Evolutionary conservation across 257 asterid genomes (phyloP), one percentile per base, ranked within the genome.

Genomic region (Henckelia pumila): DNA sequence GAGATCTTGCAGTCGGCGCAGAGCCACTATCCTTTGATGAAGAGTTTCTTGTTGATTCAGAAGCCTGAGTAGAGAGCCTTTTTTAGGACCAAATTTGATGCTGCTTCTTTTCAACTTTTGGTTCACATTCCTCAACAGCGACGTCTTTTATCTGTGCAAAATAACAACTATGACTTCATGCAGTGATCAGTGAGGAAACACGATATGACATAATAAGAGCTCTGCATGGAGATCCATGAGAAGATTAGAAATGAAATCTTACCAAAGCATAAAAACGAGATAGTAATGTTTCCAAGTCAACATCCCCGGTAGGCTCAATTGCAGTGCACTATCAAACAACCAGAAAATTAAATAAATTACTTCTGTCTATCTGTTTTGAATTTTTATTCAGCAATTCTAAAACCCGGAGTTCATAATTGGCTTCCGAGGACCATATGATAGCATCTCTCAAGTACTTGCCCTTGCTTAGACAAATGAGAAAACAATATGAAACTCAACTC

Each of bases 261-360:
- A 90, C 97, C 95, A 90, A 70, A 67, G 89, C 79, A 75, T 75
- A 65, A 70, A 93, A 80, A 65, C 83, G 96, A 66, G 91, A 77
- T 56, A 93, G 71, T 76, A 86, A 56, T 25, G 77, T n/a, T n/a
- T 71, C 71, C 74, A 84, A 69, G 72, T 84, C 88, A 73, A 73
- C 49, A 10, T 21, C 72, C 6, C 71, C 73, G 2, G 78, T 68
- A 62, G 75, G 81, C 57, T 79, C 80, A 10, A 73, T 61, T 19
- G 95, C 94, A 26, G 79, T 72, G 74, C 96, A 93, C 98, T 89
- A 75, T 71, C 63, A 52, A 63, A 32, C 56, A 62, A 64, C 69
- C 28, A 64, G 32, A 78, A 60, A 70, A 44, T 67, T 40, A 56
- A 61, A 30, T 66, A 61, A 76, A 68, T 61, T 11, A 55, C 69